Base-by-base conservation (phyloP, 345 rosid genomes). In the Brassica napus region DNA sequence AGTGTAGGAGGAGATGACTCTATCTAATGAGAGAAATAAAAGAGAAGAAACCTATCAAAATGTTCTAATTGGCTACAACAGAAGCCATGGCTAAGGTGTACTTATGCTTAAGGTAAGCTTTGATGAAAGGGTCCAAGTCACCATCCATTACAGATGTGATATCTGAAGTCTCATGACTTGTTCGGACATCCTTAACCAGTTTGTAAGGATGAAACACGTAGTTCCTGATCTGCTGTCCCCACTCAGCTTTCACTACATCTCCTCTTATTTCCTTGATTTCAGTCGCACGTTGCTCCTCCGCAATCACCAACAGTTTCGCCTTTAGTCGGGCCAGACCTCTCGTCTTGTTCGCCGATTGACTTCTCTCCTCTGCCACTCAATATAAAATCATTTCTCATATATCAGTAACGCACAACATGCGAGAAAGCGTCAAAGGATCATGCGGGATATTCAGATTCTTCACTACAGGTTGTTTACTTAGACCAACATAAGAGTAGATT, bases 191-290 rank as follows among this genome's bases (percentile, higher is more conserved):
- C 76, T 95, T 92, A 55, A 95, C 97, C 6, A 95, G 92, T 83
- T 95, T 95, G 85, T 95, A 92, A 0, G 99, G 99, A 85, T 95
- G 98, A 85, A 95, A 92, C 18, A 95, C 99, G 12, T 92, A 92
- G 83, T 95, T 92, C 74, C 97, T 72, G 59, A 92, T 92, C 75
- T 92, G 98, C 79, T 92, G 99, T 34, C 99, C 99, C 99, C 99
- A 95, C 66, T 92, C 98, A 5, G 98, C 99, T 84, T 92, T 91
- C 85, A 92, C 98, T 6, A 79, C 89, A 83, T 95, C 99, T 68
- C 99, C 99, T 70, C 94, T 86, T 78, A 95, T 95, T 83, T 92
- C 91, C 86, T 92, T 95, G 72, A 92, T 91, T 68, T 92, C 98
- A 0, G 94, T 85, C 28, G 97, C 96, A 14, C 99, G 84, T 78